Conservation (phyloP, 2,329 filamentous ascomycete genomes). For the Ascochyta fabae region DNA sequence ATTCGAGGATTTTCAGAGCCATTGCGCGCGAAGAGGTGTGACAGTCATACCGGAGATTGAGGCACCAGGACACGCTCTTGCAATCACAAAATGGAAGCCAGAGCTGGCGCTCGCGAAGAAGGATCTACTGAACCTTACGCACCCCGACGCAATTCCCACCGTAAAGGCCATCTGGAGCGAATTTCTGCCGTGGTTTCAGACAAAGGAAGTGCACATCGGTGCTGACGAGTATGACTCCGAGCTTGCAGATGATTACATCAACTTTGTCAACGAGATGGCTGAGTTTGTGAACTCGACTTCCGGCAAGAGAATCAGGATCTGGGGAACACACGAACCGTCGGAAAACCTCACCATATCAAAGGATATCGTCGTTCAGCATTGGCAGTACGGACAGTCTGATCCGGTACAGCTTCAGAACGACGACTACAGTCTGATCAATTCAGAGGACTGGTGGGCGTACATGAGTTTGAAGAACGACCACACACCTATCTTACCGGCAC, state of each 20-base stretch:
- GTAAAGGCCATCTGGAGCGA: slow-evolving; percentile 48
- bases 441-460: slow-evolving; percentile 61
- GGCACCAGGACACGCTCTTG: slow-evolving; percentile 45
- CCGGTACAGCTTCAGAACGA: slow-evolving; percentile 49
- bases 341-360: slow-evolving; percentile 48
- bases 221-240: slow-evolving; percentile 47
- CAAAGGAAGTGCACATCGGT: slow-evolving; percentile 48
- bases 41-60: slow-evolving; percentile 50
- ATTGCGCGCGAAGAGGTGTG: slow-evolving; percentile 45
- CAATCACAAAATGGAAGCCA: slow-evolving; percentile 50
- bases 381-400: slow-evolving; percentile 58
- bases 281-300: slow-evolving; percentile 40
- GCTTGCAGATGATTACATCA: slow-evolving; percentile 47
- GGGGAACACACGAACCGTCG: slow-evolving; percentile 55
- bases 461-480: slow-evolving; percentile 63
- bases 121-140: slow-evolving; percentile 45
- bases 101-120: slow-evolving; percentile 46
- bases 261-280: slow-evolving; percentile 48
- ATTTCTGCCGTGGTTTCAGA: slow-evolving; percentile 50
- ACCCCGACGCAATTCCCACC: slow-evolving; percentile 46
- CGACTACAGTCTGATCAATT: slow-evolving; percentile 54
- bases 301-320: slow-evolving; percentile 44
- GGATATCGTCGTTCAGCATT: slow-evolving; percentile 55
- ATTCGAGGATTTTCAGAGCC: slow-evolving; percentile 45
- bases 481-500: slow-evolving; percentile 54